Evolutionary conservation across 768 basidiomycete genomes (phyloP), one percentile per base, ranked within the genome.

Genomic region (Boletellus ananiceps): DNA sequence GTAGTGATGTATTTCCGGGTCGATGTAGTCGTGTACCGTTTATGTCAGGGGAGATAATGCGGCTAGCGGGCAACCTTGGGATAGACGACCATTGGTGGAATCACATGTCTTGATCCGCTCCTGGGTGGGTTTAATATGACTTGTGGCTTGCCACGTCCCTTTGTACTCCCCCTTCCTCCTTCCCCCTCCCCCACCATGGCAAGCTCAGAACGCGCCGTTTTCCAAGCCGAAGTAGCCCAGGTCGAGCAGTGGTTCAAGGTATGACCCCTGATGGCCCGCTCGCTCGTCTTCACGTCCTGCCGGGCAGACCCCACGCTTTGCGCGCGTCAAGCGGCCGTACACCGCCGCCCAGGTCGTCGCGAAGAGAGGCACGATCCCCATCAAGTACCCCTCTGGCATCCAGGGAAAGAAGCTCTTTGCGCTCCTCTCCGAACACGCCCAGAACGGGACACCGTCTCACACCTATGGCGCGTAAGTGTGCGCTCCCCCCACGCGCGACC

Each of bases 231-330:
- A 69, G 89, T 96, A 49, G 82, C 82, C 25, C 71, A 86, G 57
- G 85, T 96, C 57, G 87, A 96, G 71, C 72, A 80, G 49, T 97
- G 93, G 90, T 96, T 88, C 83, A 89, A 90, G 83, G 94, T 92
- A 57, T 44, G 74, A 1, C 61, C 57, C 61, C 43, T 60, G 61
- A 38, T 57, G 19, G 23, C 39, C 18, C 13, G 25, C 7, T 31
- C 14, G 0, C 7, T 12, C n/a, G 16, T 32, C 5, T n/a, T 21
- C 9, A 14, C 19, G 27, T 7, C 34, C 33, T 49, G 15, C 18
- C 16, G 36, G n/a, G 43, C 62, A 97, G 94, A 83, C 71, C 61
- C 83, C 90, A 16, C 90, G 96, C 32, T 99, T 94, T 69, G 78
- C 82, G 21, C 78, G 84, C 62, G 84, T 88, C n/a, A 84, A 78